These are phyloP conservation scores for Porcisia deanei DNA, from an alignment of 208 protist genomes.

Conservation along the genomic window DNA sequence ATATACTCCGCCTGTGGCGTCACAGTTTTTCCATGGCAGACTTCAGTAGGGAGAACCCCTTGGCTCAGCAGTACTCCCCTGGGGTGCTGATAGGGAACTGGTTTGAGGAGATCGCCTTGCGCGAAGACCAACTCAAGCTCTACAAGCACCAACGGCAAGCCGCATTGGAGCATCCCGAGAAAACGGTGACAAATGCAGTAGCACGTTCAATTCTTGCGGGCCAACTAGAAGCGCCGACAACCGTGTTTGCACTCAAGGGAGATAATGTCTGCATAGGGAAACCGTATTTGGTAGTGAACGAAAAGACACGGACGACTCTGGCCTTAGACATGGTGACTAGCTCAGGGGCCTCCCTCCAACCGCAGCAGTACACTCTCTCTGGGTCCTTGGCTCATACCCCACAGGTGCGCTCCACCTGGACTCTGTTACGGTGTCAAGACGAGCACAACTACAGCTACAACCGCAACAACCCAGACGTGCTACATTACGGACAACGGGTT, in stretches of 20 bases:
- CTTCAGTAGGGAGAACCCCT: conserved; percentile 34
- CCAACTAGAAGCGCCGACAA: conserved; percentile 39
- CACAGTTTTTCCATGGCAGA: conserved; percentile 5
- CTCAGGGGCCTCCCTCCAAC: neutral
- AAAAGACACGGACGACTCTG: conserved; percentile 45
- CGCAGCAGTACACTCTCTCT: conserved; percentile 10
- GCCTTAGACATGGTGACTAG: conserved; percentile 52
- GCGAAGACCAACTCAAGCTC: conserved; percentile 66
- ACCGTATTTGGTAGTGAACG: conserved; percentile 56
- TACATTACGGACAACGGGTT: conserved; percentile 90
- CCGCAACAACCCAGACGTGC: conserved; percentile 35
- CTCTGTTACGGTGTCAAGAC: conserved; percentile 62
- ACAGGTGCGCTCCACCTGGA: conserved; percentile 75
- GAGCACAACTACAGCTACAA: conserved; percentile 76
- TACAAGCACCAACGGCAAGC: conserved; percentile 39
- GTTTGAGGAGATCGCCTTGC: conserved; percentile 79
- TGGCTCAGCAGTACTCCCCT: conserved; percentile 67
- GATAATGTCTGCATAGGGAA: conserved; percentile 56
- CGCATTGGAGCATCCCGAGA: conserved; percentile 10
- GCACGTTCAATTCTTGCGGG: conserved; percentile 12
- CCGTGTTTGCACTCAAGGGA: conserved; percentile 20
- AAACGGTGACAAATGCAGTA: neutral
- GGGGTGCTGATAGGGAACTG: conserved; percentile 90
- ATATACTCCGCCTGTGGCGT: neutral
- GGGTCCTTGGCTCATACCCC: conserved; percentile 34